These are phyloP conservation scores for Acorus calamus DNA, from an alignment of 106 monocot genomes.

Conservation along the genomic window DNA sequence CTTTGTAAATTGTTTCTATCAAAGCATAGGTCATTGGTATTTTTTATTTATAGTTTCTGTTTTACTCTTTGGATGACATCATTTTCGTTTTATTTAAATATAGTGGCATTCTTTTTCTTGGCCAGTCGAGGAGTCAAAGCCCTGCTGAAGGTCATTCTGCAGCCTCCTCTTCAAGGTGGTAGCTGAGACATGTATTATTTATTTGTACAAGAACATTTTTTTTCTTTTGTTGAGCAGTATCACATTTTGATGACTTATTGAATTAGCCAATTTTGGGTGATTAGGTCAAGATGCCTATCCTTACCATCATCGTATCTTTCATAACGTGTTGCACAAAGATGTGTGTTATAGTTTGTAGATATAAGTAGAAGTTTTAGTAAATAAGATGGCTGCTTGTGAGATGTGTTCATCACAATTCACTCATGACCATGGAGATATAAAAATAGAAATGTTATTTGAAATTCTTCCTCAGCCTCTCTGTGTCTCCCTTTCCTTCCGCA, in stretches of 20 bases:
- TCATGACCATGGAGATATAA: no score
- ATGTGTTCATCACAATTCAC: no score
- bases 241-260: background rate
- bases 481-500: no score
- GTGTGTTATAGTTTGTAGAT: no score
- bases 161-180: conserved; percentile 31
- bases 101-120: conserved; percentile 22
- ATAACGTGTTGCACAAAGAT: no score
- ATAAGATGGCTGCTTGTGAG: no score
- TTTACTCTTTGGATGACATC: conserved; percentile 7
- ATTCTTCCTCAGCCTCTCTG: no score
- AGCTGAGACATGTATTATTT: conserved; percentile 2
- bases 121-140: conserved; percentile 44
- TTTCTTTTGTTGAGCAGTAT: background rate
- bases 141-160: conserved; percentile 15
- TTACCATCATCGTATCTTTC: no score
- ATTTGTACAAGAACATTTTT: background rate
- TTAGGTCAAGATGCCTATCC: no score
- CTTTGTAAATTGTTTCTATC: background rate
- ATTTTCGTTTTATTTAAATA: conserved; percentile 16
- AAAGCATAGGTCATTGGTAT: background rate
- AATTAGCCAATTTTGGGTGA: no score
- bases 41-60: conserved; percentile 1
- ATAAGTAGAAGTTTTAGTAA: no score
- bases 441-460: no score